Percentiles rank a stretch among this genome's conserved stretches.
Evolutionary conservation across 768 basidiomycete genomes (phyloP).

Genomic region (Russula griseocarnosa): DNA sequence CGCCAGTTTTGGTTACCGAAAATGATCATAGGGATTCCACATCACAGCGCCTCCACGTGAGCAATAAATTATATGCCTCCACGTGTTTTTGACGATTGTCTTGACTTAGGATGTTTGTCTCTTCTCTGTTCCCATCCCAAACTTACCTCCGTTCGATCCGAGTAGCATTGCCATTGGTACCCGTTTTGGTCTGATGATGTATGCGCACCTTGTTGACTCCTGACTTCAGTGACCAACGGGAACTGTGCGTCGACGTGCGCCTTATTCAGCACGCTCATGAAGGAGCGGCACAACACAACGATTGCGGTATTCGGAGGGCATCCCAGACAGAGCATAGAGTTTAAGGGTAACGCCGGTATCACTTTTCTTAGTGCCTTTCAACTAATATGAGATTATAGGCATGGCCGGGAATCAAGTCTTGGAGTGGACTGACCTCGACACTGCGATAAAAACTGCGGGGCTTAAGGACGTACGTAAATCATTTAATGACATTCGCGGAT

Average conservation of each 20-base stretch:
- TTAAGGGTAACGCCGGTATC: conserved; percentile 37
- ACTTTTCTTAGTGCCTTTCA: not conserved
- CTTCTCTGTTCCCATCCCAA: conserved; percentile 12
- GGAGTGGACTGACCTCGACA: conserved; percentile 34
- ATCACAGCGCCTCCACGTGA: conserved; percentile 37
- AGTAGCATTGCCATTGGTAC: conserved; percentile 26
- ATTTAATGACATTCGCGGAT: not conserved
- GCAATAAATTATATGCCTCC: conserved; percentile 3
- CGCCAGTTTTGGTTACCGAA: conserved; percentile 31
- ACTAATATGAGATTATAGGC: conserved; percentile 20
- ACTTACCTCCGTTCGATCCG: conserved; percentile 23
- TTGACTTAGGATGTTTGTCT: conserved; percentile 36
- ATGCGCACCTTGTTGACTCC: not conserved
- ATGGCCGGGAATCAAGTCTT: conserved; percentile 37
- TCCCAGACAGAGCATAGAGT: conserved; percentile 45
- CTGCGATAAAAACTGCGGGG: conserved; percentile 35
- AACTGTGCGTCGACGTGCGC: conserved; percentile 56
- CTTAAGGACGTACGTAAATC: conserved; percentile 34
- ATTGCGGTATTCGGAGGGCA: conserved; percentile 53
- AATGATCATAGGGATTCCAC: conserved; percentile 34
- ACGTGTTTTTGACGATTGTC: not conserved
- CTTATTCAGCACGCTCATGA: conserved; percentile 54
- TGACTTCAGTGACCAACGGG: conserved; percentile 25
- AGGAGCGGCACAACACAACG: conserved; percentile 46
- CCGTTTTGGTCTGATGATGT: not conserved